Evolutionary conservation across 352 stramenopile species (phyloP).

Genomic region (Phytophthora rubi): DNA sequence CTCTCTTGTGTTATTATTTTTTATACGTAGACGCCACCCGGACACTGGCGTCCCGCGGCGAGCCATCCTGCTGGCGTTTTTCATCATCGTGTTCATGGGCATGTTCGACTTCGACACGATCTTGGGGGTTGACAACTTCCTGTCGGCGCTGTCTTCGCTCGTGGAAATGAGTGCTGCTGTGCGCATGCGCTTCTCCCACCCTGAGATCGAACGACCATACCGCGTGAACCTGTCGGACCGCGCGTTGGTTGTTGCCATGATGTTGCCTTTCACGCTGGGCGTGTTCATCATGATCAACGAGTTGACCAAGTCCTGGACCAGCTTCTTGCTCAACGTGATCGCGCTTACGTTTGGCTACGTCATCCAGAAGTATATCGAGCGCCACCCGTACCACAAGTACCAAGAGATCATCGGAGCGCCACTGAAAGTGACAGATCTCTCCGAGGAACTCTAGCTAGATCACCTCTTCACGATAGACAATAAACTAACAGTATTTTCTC

Average conservation of each 20-base stretch:
- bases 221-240: slow-evolving; percentile 74
- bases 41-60: slow-evolving; percentile 69
- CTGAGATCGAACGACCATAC: slow-evolving; percentile 77
- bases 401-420: slow-evolving; percentile 46
- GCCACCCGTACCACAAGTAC: slow-evolving; percentile 73
- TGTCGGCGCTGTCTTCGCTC: slow-evolving; percentile 73
- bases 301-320: slow-evolving; percentile 77
- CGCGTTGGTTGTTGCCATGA: slow-evolving; percentile 55
- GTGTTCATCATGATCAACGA: slow-evolving; percentile 85
- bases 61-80: slow-evolving; percentile 76
- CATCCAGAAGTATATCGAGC: slow-evolving; percentile 71
- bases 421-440: slow-evolving; percentile 48
- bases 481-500: slow-evolving; percentile 22
- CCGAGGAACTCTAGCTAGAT: slow-evolving; percentile 48
- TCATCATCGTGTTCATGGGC: slow-evolving; percentile 81
- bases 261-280: slow-evolving; percentile 60
- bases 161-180: slow-evolving; percentile 82
- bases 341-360: slow-evolving; percentile 55
- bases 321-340: slow-evolving; percentile 64
- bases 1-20: neutral
- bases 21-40: slow-evolving; percentile 46
- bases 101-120: slow-evolving; percentile 87
- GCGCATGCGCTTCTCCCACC: slow-evolving; percentile 79
- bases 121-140: slow-evolving; percentile 82
- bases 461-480: slow-evolving; percentile 22